A percentile compares a stretch with the other conserved stretches of the same genome.
These are phyloP conservation scores for Solanum virginianum DNA, from an alignment of 257 asterid genomes.

Conservation along the genomic window DNA sequence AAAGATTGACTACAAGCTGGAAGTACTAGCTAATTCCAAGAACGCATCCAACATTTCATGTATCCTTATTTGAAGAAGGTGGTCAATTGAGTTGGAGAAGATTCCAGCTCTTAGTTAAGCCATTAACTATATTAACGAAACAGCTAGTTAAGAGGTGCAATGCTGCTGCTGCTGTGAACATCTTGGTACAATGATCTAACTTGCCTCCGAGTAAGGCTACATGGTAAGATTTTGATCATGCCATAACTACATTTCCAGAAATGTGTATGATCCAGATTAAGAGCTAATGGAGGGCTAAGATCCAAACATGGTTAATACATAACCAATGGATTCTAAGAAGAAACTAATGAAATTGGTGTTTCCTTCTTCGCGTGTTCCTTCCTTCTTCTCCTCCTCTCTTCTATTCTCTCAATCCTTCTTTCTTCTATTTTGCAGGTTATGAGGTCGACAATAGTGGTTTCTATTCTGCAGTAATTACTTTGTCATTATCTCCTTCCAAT, in stretches of 20 bases:
- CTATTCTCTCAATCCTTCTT: background rate
- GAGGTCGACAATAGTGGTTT: background rate
- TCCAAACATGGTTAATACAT: background rate
- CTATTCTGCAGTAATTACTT: background rate
- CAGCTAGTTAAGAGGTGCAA: background rate
- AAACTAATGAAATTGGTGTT: background rate
- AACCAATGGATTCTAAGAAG: background rate
- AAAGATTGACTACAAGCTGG: background rate
- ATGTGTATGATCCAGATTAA: background rate
- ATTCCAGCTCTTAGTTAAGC: background rate
- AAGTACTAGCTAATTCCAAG: background rate
- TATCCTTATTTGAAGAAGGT: background rate
- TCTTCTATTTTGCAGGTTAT: background rate
- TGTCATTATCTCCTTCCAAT: background rate
- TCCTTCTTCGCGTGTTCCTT: background rate
- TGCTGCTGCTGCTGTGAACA: background rate
- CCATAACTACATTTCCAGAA: background rate
- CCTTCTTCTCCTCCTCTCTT: background rate
- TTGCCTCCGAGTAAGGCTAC: background rate
- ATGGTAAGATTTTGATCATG: background rate
- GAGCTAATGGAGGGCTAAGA: background rate
- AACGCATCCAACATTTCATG: background rate
- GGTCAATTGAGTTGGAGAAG: background rate
- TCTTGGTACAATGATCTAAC: background rate
- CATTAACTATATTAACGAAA: background rate